A percentile compares a stretch with the other conserved stretches of the same genome.
phyloP scores from a whole-genome alignment of 805 yeast species.

The Kuraishia borneana region DNA sequence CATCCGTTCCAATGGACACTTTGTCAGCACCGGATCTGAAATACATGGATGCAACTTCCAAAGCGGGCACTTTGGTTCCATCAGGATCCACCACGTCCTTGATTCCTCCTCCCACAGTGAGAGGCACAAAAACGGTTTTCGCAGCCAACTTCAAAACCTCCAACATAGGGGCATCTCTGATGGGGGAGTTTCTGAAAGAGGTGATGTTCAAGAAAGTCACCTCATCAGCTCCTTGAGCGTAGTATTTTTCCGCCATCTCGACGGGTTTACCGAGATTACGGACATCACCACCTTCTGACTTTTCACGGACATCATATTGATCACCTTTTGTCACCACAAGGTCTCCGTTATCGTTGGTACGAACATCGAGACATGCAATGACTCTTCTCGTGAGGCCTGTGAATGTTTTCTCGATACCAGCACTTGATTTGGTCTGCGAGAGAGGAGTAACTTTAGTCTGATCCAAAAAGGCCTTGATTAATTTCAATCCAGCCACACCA shows the following conservation, averaged over 20 bases:
- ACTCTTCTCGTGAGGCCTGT: constrained; percentile 79
- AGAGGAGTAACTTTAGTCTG: constrained; percentile 22
- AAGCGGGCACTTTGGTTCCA: constrained; percentile 70
- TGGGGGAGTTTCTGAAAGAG: constrained; percentile 89
- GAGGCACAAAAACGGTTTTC: constrained; percentile 86
- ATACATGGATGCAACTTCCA: constrained; percentile 82
- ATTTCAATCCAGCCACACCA: constrained; percentile 77
- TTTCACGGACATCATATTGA: constrained; percentile 93
- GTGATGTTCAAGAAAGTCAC: constrained; percentile 92
- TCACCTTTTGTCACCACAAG: constrained; percentile 98
- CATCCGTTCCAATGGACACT: constrained; percentile 96
- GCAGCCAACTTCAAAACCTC: constrained; percentile 79
- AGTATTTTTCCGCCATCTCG: constrained; percentile 82
- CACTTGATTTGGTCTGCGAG: constrained; percentile 2
- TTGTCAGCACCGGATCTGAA: constrained; percentile 98
- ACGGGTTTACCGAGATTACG: constrained; percentile 96
- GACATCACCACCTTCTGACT: constrained; percentile 46
- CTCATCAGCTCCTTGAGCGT: constrained; percentile 94
- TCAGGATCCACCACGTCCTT: constrained; percentile 82
- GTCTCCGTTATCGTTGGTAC: constrained; percentile 90
- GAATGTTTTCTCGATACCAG: constrained; percentile 8
- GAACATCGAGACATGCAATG: constrained; percentile 95
- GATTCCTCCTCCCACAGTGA: constrained; percentile 98
- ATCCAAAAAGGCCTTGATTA: constrained; percentile 62
- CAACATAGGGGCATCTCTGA: constrained; percentile 90